Evolutionary conservation across 2,329 filamentous ascomycete genomes (phyloP).

Genomic region (Pleoardoris graminearum): DNA sequence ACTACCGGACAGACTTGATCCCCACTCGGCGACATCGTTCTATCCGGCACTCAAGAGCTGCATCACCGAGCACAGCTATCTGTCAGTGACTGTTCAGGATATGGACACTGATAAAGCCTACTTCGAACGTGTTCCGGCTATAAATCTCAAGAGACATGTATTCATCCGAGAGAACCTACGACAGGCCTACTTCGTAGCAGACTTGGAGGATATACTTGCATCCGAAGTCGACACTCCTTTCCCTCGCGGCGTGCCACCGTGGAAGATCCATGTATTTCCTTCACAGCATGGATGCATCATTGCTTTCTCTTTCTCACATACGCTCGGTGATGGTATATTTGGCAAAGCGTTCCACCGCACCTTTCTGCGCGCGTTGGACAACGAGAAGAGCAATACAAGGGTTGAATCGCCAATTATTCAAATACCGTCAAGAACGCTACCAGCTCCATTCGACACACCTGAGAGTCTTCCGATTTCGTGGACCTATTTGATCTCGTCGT

Average conservation of each 20-base stretch:
- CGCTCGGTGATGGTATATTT: slow-evolving; percentile 50
- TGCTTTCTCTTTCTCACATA: slow-evolving; percentile 51
- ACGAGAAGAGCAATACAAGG: slow-evolving; percentile 3
- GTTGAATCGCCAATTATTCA: slow-evolving; percentile 5
- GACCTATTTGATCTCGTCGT: slow-evolving; percentile 48
- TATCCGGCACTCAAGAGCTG: slow-evolving; percentile 42
- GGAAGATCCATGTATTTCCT: slow-evolving; percentile 49
- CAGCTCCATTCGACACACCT: slow-evolving; percentile 46
- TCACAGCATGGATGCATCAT: slow-evolving; percentile 34
- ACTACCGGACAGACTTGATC: not conserved
- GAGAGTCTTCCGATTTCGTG: slow-evolving; percentile 50
- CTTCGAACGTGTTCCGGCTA: slow-evolving; percentile 31
- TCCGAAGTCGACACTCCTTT: slow-evolving; percentile 27
- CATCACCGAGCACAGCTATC: slow-evolving; percentile 44
- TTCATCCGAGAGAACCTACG: slow-evolving; percentile 24
- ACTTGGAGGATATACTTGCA: slow-evolving; percentile 6
- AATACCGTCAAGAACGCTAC: slow-evolving; percentile 20
- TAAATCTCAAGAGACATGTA: slow-evolving; percentile 50
- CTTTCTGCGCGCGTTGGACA: slow-evolving; percentile 37
- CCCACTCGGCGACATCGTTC: slow-evolving; percentile 2
- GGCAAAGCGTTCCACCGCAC: slow-evolving; percentile 50
- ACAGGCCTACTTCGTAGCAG: not conserved
- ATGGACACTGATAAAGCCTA: slow-evolving; percentile 44
- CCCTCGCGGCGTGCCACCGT: slow-evolving; percentile 43
- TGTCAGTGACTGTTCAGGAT: slow-evolving; percentile 44